Base-by-base conservation (phyloP, 805 yeast genomes). In the Cyberlindnera maclurae region DNA sequence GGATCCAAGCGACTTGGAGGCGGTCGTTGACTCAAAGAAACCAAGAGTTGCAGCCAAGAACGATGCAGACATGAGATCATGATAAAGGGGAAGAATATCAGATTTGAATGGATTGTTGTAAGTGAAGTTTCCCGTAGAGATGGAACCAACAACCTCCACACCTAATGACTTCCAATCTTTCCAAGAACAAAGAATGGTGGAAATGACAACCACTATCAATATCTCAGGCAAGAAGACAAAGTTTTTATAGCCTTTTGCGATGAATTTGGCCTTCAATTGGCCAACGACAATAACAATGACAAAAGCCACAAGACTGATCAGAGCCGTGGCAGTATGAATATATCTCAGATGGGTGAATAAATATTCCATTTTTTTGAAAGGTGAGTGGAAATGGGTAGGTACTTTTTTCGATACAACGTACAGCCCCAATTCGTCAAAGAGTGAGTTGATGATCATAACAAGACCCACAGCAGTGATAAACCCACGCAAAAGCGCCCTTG, bases 21-120 rank as follows among this genome's bases (percentile, higher is more conserved):
- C 96, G 0, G 96, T 88, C 1, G 96, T 84, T 7, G 95, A 81
- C 58, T 90, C 97, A 50, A 90, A 84, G 55, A 90, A 87, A 0
- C 97, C 97, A 28, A 90, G 63, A 54, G 87, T 73, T 0, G 96
- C 94, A 44, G 85, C 76, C 41, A 82, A 70, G 44, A 88, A 76
- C 0, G 93, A 75, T 1, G 90, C 71, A n/a, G 77, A 68, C 49
- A 86, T 71, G 36, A 78, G 60, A 18, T 70, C 67, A 37, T 73
- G 69, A 43, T 82, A 72, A 42, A 72, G 65, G 28, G 66, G 66
- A 41, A 70, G 64, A 15, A 66, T 65, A 3, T 63, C 49, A 0
- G 61, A 55, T 1, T 75, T 57, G 12, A 89, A 58, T 4, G 96
- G 96, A 39, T 77, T 64, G 37, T 66, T 63, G 15, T 79, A 51